Base-by-base conservation (phyloP, 768 basidiomycete genomes). In the Macrolepiota albuminosa region DNA sequence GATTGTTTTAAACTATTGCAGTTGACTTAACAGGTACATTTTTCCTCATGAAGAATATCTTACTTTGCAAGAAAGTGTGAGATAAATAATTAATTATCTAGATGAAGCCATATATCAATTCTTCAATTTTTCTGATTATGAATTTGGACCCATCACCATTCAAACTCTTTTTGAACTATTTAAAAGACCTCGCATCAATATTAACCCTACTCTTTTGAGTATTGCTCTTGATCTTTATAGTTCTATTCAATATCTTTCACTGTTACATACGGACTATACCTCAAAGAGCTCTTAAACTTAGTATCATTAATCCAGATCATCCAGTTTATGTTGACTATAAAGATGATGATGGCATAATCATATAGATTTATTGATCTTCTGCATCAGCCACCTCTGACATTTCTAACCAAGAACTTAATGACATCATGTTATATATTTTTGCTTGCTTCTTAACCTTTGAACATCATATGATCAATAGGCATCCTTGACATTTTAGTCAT, bases 391-490 rank as follows among this genome's bases (percentile, higher is more conserved):
- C 14, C 4, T 60, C 53, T 6, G 40, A 43, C 6, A 33, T 55
- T 6, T 34, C 52, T 4, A 47, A 60, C 18, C 13, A 29, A n/a
- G 51, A 55, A 33, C 39, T 60, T 3, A 37, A 60, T 42, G n/a
- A 43, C n/a, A 46, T 46, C 3, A n/a, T 55, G 3, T 29, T 16
- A 0, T 43, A 46, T 29, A 55, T 55, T 9, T n/a, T 55, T 6
- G 24, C 24, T 9, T 39, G 18, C 16, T 55, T 55, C 6, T 18
- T 42, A 1, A 42, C 29, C 0, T 54, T 54, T 45, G 40, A 29
- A 4, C 7, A 8, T 24, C 16, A n/a, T 16, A 70, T 69, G 58
- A 55, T 70, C 10, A 53, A 66, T 61, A 66, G 69, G 4, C 63
- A 66, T 61, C 61, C 69, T 1, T 47, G 59, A 6, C 45, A 52